Evolutionary conservation across 75 land plant genomes (phyloP), one percentile per base, ranked within the genome.

Genomic region (Selaginella tamariscina): DNA sequence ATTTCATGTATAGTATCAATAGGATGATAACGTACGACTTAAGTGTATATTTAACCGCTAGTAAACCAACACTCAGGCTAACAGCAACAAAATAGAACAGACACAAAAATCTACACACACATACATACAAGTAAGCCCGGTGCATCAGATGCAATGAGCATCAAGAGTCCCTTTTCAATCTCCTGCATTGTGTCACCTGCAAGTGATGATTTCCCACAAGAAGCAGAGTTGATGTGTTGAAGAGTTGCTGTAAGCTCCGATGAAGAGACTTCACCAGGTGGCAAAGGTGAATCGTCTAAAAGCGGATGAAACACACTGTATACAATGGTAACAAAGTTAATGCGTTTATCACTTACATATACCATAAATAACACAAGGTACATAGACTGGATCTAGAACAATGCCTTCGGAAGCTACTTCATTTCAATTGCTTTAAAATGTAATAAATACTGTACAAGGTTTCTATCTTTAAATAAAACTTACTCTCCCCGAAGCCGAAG

Each of bases 401-500:
- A n/a, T n/a, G n/a, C n/a, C n/a, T n/a, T n/a, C n/a, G n/a, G n/a
- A n/a, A n/a, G n/a, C n/a, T n/a, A n/a, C n/a, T n/a, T n/a, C n/a
- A n/a, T n/a, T n/a, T n/a, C n/a, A n/a, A n/a, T n/a, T n/a, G n/a
- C n/a, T n/a, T n/a, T n/a, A 15, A 39, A 39, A 39, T 5, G 49
- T 39, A 39, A 39, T 5, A 39, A 39, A 39, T 15, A 5, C 5
- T 15, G 5, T 5, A 39, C 5, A 39, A 39, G 11, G 15, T 5
- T 39, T 15, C 5, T 5, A 39, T 5, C 15, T 39, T 39, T 39
- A 5, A 5, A 13, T 24, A 32, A 20, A 26, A 32, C 78, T 83
- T 85, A 89, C 94, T 89, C 88, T 82, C 85, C 80, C 28, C 93
- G 88, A 56, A 91, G 73, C 44, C 93, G 97, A 75, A 91, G 89